A percentile compares a stretch with the other conserved stretches of the same genome.
phyloP scores from a whole-genome alignment of 495 filamentous ascomycete species.

The Penicillium nucicola region DNA sequence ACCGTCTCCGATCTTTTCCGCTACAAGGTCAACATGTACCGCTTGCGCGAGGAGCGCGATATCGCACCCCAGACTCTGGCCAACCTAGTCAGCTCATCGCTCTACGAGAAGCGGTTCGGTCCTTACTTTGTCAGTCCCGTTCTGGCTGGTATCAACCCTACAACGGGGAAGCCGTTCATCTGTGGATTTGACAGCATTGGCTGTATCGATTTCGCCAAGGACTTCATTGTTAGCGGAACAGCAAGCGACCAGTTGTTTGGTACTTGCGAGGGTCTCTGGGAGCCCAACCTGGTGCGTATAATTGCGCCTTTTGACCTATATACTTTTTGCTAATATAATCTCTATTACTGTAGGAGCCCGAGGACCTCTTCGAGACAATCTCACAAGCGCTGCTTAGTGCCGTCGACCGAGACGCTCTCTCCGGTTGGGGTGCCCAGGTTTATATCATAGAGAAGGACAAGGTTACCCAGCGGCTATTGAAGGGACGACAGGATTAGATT shows the following conservation, averaged over 20 bases:
- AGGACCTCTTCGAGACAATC: slow-evolving; percentile 97
- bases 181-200: slow-evolving; percentile 99
- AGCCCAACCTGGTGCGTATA: slow-evolving; percentile 81
- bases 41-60: slow-evolving; percentile 92
- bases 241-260: slow-evolving; percentile 97
- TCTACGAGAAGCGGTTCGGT: slow-evolving; percentile 95
- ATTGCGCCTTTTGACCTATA: neutral
- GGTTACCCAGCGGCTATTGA: slow-evolving; percentile 95
- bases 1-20: slow-evolving; percentile 97
- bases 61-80: slow-evolving; percentile 93
- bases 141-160: slow-evolving; percentile 88
- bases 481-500: slow-evolving; percentile 73
- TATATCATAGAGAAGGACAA: slow-evolving; percentile 99
- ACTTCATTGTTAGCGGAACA: slow-evolving; percentile 97
- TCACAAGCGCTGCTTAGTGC: slow-evolving; percentile 95
- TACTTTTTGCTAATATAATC: slow-evolving; percentile 30
- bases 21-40: slow-evolving; percentile 99
- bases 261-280: slow-evolving; percentile 98
- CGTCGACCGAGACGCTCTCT: slow-evolving; percentile 92
- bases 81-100: slow-evolving; percentile 82
- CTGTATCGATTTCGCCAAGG: slow-evolving; percentile 98
- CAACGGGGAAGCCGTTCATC: slow-evolving; percentile 90
- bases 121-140: slow-evolving; percentile 95
- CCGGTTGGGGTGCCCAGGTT: slow-evolving; percentile 96
- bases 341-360: slow-evolving; percentile 59